phyloP scores from a whole-genome alignment of 2,329 filamentous ascomycete genomes.

The Penicillium sp. region DNA sequence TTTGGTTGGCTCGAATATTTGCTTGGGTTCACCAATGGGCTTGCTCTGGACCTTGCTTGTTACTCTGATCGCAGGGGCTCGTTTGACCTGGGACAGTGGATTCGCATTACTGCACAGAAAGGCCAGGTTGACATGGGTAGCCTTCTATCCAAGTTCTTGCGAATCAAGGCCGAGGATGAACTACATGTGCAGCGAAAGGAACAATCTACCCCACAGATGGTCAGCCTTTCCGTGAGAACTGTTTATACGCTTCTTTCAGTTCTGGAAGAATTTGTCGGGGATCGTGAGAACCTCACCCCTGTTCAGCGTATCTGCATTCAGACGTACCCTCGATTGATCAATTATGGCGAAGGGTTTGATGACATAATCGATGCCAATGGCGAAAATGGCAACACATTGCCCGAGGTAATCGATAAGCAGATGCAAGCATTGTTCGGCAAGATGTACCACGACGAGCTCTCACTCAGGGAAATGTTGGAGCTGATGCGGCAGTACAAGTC shows the following conservation, averaged over 20 bases:
- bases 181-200: constrained; percentile 69
- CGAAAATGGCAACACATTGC: constrained; percentile 75
- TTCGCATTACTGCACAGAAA: constrained; percentile 66
- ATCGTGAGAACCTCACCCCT: constrained; percentile 70
- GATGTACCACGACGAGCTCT: constrained; percentile 92
- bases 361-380: constrained; percentile 87
- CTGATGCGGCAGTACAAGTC: constrained; percentile 84
- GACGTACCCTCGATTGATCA: constrained; percentile 90
- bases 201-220: constrained; percentile 66
- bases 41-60: constrained; percentile 84
- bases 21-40: constrained; percentile 74
- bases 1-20: constrained; percentile 84
- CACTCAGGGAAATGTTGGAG: constrained; percentile 82
- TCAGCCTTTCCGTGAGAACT: constrained; percentile 80
- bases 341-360: constrained; percentile 91
- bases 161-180: constrained; percentile 82
- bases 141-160: constrained; percentile 75
- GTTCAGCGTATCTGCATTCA: constrained; percentile 88
- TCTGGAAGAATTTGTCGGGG: constrained; percentile 65
- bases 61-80: constrained; percentile 77
- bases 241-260: constrained; percentile 79
- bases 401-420: constrained; percentile 75
- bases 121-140: constrained; percentile 67
- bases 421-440: constrained; percentile 99
- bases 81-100: constrained; percentile 82